Base-by-base conservation (phyloP, 1,139 yeast species). In the Citeromyces hawaiiensis region DNA sequence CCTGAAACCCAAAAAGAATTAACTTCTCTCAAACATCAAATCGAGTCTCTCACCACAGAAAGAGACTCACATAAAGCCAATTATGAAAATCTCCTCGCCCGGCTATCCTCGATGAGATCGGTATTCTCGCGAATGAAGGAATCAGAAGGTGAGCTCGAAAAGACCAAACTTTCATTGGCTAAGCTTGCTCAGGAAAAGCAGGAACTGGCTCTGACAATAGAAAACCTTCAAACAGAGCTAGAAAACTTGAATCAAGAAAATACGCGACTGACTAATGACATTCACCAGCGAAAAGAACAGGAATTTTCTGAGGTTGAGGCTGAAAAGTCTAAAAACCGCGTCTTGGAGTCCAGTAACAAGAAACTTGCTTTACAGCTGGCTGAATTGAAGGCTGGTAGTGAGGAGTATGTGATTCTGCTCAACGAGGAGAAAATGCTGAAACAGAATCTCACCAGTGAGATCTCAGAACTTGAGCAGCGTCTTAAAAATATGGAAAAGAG, bases 21-120 rank as follows among this genome's bases (percentile, higher is more conserved):
- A 7, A 23, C 11, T 7, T 23, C 27, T 7, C 27, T 23, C 27
- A 23, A 23, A 9, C 27, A 23, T 6, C 27, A 23, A 23, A 23
- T 23, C 5, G 27, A 23, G 27, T 23, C 27, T 11, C 27, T 23
- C 27, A 68, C 65, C 34, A 59, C 61, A 23, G 93, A 85, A 47
- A 68, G 85, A 39, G 85, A 77, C 44, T 73, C 76, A 31, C 68
- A 75, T 23, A 82, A 83, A 48, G 68, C 71, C 8, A 83, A 82
- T 44, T 86, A 88, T 54, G 85, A 86, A 47, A 67, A 70, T n/a
- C 62, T 91, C 16, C 61, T 87, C 43, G 80, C 77, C 46, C 73
- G 83, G 53, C 64, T 91, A 27, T 74, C 94, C 1, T 76, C 83
- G 2, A 86, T 91, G 83, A 86, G 83, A 52, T 63, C 82, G 0